Conservation (phyloP, 2,329 filamentous ascomycete genomes). For the Fusarium veterinarium region DNA sequence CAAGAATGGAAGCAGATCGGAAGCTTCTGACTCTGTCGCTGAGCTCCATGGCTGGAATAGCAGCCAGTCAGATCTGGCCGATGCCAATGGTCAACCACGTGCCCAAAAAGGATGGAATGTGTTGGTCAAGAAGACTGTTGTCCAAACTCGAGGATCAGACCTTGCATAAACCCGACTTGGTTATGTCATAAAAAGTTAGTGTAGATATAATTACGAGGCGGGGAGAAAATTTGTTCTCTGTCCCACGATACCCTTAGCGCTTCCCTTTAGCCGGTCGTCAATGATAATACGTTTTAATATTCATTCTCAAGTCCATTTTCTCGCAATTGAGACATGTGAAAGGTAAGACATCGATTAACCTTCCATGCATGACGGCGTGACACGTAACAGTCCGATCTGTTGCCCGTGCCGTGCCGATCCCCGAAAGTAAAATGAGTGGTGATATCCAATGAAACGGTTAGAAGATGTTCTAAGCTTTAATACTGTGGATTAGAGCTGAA, state of each 20-base stretch:
- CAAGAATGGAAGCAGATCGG: slow-evolving; percentile 21
- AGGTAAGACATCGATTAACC: not conserved
- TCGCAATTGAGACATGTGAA: not conserved
- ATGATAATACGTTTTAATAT: not conserved
- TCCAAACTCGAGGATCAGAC: slow-evolving; percentile 34
- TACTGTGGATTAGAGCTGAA: not conserved
- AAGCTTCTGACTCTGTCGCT: slow-evolving; percentile 9
- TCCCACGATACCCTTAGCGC: not conserved
- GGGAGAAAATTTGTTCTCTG: not conserved
- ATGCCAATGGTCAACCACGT: slow-evolving; percentile 7
- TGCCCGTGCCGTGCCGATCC: not conserved
- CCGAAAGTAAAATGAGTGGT: accelerated
- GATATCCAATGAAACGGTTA: not conserved
- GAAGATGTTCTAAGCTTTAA: accelerated
- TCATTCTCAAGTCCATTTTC: not conserved
- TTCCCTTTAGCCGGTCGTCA: not conserved
- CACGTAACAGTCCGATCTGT: not conserved
- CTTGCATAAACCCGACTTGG: not conserved
- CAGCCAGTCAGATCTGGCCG: slow-evolving; percentile 37
- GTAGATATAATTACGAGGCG: not conserved
- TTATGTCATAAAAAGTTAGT: not conserved
- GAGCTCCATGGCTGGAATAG: slow-evolving; percentile 36
- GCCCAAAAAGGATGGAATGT: slow-evolving; percentile 38
- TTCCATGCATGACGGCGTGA: not conserved
- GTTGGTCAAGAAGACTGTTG: slow-evolving; percentile 41